Evolutionary conservation across 768 basidiomycete species (phyloP), one percentile per base, ranked within the genome.

Genomic region (Mycena capillaripes): DNA sequence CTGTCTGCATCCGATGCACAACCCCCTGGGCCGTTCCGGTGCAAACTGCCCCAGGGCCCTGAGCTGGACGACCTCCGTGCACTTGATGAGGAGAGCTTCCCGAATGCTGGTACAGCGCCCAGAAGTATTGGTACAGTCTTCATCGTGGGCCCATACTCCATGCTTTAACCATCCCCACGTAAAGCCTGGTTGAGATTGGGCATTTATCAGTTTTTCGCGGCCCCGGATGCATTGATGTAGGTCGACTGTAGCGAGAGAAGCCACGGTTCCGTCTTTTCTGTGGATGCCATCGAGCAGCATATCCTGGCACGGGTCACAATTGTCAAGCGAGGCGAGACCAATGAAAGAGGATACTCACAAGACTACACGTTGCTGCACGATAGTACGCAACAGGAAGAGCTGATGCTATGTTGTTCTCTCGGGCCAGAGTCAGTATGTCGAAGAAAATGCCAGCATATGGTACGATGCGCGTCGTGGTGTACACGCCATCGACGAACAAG

Each of bases 341-440:
- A 7, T 38, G 36, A 6, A n/a, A n/a, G n/a, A n/a, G n/a, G n/a
- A 38, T 14, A 38, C 36, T 38, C 36, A 38, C 36, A 6, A 38
- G 36, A 23, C 9, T 23, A n/a, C n/a, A n/a, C n/a, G n/a, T n/a
- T n/a, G n/a, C n/a, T 17, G 48, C 55, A 2, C 69, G 42, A 17
- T 48, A 57, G 36, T 48, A 63, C 16, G 61, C 60, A n/a, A 25
- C 34, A 10, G 69, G 69, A 14, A 70, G 61, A 5, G 32, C 53
- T 2, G 61, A 44, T 9, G 50, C 4, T 4, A 70, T 46, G 19
- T 50, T 10, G 56, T 63, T 70, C 42, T 70, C 61, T 50, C 44
- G 29, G 7, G 46, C 61, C 21, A 70, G 42, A 0, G 32, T 40
- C 4, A 70, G 0, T 4, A 58, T 40, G 36, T 70, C 66, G 44